phyloP scores from a whole-genome alignment of 2,329 filamentous ascomycete genomes.

The Xylaria sp. region DNA sequence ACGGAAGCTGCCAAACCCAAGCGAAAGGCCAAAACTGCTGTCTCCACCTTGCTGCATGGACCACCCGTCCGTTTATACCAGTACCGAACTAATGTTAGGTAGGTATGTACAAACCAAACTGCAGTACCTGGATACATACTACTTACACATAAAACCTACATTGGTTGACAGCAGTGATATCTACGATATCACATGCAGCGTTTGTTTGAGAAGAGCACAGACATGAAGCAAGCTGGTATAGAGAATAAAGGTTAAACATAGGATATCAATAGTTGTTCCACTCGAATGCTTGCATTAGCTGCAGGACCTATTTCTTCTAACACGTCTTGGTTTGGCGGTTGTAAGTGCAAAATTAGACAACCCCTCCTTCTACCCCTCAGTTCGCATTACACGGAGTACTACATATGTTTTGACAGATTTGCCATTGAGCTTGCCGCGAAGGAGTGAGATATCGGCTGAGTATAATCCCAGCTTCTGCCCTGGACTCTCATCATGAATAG shows the following conservation, averaged over 20 bases:
- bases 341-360: background rate
- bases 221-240: background rate
- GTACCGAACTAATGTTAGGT: no score
- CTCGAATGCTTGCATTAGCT: slow-evolving; percentile 3
- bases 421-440: no score
- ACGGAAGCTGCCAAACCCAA: slow-evolving; percentile 10
- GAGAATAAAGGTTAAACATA: background rate
- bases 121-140: no score
- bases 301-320: background rate
- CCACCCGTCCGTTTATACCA: background rate
- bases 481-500: no score
- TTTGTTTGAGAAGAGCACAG: no score
- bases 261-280: background rate
- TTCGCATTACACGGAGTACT: background rate
- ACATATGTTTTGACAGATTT: no score
- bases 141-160: no score
- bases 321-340: background rate
- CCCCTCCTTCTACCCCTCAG: slow-evolving; percentile 6
- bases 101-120: no score
- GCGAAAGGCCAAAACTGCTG: background rate
- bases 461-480: no score
- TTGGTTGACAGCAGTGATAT: no score
- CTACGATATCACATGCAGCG: no score
- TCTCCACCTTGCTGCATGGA: slow-evolving; percentile 4
- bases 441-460: no score